A percentile compares a stretch with the other conserved stretches of the same genome.
Conservation (phyloP, 306 rosid species). For the Acacia confusa region DNA sequence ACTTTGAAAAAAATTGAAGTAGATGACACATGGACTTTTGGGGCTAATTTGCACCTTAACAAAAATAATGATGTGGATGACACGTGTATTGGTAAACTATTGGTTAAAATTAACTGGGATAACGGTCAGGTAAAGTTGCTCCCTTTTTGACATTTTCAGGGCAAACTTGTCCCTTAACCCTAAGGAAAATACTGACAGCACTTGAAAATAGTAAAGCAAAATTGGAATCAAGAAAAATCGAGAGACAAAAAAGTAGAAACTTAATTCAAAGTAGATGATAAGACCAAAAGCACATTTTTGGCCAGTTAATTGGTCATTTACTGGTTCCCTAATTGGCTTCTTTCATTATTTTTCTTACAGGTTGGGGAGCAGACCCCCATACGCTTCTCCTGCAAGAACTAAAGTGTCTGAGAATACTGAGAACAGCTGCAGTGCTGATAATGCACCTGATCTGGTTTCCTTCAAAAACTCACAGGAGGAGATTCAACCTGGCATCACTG, state of each 20-base stretch:
- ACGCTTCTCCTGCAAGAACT: slow-evolving; percentile 38
- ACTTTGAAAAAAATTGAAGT: no score
- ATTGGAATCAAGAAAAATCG: background rate
- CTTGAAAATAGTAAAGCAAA: background rate
- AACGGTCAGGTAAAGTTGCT: no score
- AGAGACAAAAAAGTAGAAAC: background rate
- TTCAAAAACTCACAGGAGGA: slow-evolving; percentile 34
- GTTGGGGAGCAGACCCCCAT: slow-evolving; percentile 58
- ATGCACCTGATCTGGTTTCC: slow-evolving; percentile 30
- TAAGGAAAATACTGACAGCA: background rate
- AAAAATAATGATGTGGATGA: no score
- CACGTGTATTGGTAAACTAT: no score
- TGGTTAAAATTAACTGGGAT: no score
- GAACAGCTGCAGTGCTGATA: slow-evolving; percentile 17
- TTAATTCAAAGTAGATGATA: background rate
- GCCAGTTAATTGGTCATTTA: background rate
- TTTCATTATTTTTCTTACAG: slow-evolving; percentile 37
- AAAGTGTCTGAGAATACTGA: slow-evolving; percentile 26
- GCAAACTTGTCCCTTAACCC: background rate
- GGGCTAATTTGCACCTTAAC: no score
- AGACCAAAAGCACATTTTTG: background rate
- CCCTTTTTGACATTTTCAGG: no score
- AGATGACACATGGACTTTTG: no score
- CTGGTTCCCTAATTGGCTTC: background rate
- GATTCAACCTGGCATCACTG: slow-evolving; percentile 31